Base-by-base conservation (phyloP, 352 stramenopile genomes). In the Pythium guiyangense region DNA sequence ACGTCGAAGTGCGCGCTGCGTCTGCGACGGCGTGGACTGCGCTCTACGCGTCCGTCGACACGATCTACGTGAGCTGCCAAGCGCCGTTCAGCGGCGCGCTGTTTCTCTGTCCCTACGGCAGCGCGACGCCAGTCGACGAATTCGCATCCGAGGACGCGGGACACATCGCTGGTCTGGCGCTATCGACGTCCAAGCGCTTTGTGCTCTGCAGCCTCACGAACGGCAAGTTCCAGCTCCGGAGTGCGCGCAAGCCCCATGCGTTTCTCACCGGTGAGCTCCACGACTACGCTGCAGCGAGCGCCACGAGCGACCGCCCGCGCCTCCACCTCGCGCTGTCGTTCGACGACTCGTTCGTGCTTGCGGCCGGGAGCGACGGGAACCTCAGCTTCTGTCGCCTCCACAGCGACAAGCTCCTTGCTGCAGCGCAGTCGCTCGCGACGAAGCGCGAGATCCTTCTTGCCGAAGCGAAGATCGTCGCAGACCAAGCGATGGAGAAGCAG, bases 241-340 rank as follows among this genome's bases (percentile, higher is more conserved):
- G 71, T 4, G 52, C 53, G 2, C 44, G 39, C 3, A 59, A 71
- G 45, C 86, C 86, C 4, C 64, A 79, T 45, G 77, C 81, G 5
- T 97, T 88, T 37, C 70, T 90, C 35, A 84, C 66, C 6, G 76
- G 82, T 39, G 81, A 87, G 54, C 87, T 92, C 37, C 88, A 97
- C 61, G 90, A 96, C 52, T 67, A 63, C 37, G 42, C 50, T 4
- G 37, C 48, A 6, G 5, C 58, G 14, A 37, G 34, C 10, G 55
- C 56, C 2, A 69, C 34, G 40, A 40, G 49, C 29, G 18, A 56
- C 37, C 22, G 64, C 49, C n/a, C 37, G 52, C 66, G 49, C 40
- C 44, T 74, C 11, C 63, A 67, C 10, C 61, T 84, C 14, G 69
- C 73, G n/a, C 51, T 90, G 37, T 94, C 80, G 15, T 96, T 88